Conservation (phyloP, 208 protist genomes). For the Angomonas deanei region DNA sequence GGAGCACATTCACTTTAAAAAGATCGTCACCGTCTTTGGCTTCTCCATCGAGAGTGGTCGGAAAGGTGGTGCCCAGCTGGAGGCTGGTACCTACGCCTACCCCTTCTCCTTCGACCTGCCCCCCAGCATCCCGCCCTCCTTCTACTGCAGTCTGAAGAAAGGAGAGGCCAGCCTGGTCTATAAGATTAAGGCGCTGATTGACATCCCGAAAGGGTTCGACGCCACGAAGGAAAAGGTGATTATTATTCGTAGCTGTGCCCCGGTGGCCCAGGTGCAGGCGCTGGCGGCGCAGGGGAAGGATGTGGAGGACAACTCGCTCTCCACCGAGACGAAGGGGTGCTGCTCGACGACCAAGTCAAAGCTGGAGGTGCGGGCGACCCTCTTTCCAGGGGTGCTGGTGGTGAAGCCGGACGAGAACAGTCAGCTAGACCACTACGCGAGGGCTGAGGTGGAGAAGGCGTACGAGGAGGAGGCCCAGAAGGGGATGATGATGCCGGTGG, state of each 20-base stretch:
- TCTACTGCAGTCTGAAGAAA: constrained; percentile 11
- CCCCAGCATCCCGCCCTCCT: constrained; percentile 17
- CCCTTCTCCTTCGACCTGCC: constrained; percentile 28
- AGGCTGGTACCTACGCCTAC: constrained; percentile 28
- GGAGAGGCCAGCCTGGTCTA: constrained; percentile 18
- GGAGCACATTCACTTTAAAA: constrained; percentile 26
- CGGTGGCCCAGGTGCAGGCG: constrained; percentile 14
- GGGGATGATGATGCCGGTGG: no score
- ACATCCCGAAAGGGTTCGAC: constrained; percentile 38
- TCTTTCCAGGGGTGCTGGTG: not conserved
- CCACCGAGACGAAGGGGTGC: not conserved
- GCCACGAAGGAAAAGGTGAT: constrained; percentile 12
- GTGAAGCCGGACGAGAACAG: not conserved
- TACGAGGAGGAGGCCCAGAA: not conserved
- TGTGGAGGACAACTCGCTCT: not conserved
- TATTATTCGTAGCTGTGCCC: constrained; percentile 16
- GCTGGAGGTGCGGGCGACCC: not conserved
- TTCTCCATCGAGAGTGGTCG: constrained; percentile 30
- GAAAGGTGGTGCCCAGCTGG: constrained; percentile 25
- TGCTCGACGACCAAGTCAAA: not conserved
- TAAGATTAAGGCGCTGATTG: constrained; percentile 20
- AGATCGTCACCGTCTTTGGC: constrained; percentile 39
- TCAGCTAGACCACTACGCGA: not conserved
- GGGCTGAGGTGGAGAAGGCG: not conserved
- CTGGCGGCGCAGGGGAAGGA: not conserved